These are phyloP conservation scores for Lachancea quebecensis DNA, from an alignment of 805 yeast species.

Conservation along the genomic window DNA sequence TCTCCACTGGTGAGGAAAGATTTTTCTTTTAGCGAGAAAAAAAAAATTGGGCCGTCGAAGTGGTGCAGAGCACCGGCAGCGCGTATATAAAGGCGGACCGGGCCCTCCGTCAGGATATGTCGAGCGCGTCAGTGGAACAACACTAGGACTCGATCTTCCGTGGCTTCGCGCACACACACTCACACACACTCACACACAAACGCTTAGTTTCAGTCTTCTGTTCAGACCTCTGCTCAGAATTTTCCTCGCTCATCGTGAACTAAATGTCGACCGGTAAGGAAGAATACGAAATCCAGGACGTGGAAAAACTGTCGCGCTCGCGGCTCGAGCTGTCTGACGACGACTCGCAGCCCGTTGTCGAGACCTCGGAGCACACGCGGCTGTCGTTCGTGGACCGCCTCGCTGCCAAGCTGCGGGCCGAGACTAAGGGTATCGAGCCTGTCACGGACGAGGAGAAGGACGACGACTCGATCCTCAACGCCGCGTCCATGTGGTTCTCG, in stretches of 20 bases:
- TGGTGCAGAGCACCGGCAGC: too few relatives aligned
- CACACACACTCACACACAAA: too few relatives aligned
- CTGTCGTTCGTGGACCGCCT: constrained; percentile 21
- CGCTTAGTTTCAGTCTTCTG: too few relatives aligned
- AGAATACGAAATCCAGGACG: constrained; percentile 10
- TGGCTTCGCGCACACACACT: too few relatives aligned
- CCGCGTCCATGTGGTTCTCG: constrained; percentile 86
- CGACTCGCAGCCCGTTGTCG: constrained; percentile 10
- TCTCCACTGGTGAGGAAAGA: background rate
- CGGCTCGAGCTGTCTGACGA: constrained; percentile 8
- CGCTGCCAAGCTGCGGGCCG: constrained; percentile 35
- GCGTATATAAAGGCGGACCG: too few relatives aligned
- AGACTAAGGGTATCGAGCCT: constrained; percentile 72
- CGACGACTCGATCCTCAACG: constrained; percentile 56
- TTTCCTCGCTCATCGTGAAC: background rate
- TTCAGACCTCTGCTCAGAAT: too few relatives aligned
- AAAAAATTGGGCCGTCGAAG: background rate
- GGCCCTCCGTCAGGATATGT: too few relatives aligned
- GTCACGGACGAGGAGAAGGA: constrained; percentile 73
- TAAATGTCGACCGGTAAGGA: constrained; percentile 1
- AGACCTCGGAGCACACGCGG: constrained; percentile 12
- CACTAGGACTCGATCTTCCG: too few relatives aligned
- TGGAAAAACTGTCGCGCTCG: constrained; percentile 7
- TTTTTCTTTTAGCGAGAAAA: background rate
- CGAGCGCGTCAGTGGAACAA: too few relatives aligned